phyloP scores from a whole-genome alignment of 2,329 filamentous ascomycete genomes.

The Xylariaceae sp. region DNA sequence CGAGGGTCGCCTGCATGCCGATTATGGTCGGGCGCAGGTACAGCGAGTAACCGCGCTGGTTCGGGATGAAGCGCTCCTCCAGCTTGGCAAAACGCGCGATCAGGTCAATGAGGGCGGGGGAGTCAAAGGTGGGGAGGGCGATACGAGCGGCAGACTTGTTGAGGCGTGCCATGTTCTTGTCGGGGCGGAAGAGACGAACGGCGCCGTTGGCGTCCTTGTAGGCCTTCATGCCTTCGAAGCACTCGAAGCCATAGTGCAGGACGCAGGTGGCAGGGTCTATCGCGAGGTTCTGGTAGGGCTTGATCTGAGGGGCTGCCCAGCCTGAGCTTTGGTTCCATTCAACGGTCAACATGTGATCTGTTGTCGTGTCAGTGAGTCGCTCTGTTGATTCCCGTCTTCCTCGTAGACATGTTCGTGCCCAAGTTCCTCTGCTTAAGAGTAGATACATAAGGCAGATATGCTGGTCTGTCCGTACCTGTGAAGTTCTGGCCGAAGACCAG shows the following conservation, averaged over 20 bases:
- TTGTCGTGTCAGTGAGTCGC: background rate
- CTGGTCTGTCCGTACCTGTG: slow-evolving; percentile 84
- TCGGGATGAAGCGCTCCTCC: slow-evolving; percentile 85
- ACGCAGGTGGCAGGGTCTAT: slow-evolving; percentile 95
- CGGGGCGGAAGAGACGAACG: slow-evolving; percentile 84
- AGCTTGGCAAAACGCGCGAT: slow-evolving; percentile 74
- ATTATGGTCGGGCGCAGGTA: slow-evolving; percentile 97
- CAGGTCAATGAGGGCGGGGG: slow-evolving; percentile 68
- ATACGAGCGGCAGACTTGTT: slow-evolving; percentile 91
- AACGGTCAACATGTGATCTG: slow-evolving; percentile 94
- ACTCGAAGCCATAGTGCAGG: slow-evolving; percentile 97
- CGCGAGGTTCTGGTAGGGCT: slow-evolving; percentile 93
- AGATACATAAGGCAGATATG: background rate
- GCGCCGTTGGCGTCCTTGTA: slow-evolving; percentile 81
- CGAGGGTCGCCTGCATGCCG: slow-evolving; percentile 89
- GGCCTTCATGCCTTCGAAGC: slow-evolving; percentile 99
- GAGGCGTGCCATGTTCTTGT: slow-evolving; percentile 92
- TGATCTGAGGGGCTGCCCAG: slow-evolving; percentile 79
- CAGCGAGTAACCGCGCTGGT: slow-evolving; percentile 81
- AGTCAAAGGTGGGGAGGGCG: slow-evolving; percentile 81
- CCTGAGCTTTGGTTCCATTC: slow-evolving; percentile 86
- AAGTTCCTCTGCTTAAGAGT: background rate
- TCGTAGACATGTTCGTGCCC: background rate
- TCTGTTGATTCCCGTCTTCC: background rate
- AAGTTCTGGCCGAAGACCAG: slow-evolving; percentile 88